Conservation (phyloP, 495 filamentous ascomycete genomes). For the Neurospora intermedia region DNA sequence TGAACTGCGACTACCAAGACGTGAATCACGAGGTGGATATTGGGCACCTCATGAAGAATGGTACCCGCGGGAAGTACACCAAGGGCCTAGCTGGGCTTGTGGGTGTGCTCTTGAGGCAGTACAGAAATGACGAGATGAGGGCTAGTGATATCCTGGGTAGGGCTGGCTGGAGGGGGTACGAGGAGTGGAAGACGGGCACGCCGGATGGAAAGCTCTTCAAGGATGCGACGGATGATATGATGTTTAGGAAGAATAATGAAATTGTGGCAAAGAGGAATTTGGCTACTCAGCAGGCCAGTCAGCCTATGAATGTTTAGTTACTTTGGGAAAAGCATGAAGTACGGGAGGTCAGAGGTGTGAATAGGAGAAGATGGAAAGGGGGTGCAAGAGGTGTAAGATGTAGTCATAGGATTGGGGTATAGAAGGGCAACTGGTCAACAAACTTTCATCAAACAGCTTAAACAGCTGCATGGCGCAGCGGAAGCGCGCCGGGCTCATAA, state of each 20-base stretch:
- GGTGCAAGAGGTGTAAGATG: background rate
- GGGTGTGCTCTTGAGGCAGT: constrained; percentile 10
- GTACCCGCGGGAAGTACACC: constrained; percentile 9
- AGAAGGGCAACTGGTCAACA: background rate
- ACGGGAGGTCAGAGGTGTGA: background rate
- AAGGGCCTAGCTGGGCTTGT: constrained; percentile 14
- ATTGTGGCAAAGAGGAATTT: background rate
- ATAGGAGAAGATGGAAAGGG: background rate
- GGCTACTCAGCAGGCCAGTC: background rate
- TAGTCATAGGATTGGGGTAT: background rate
- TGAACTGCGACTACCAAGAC: constrained; percentile 7
- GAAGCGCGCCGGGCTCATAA: constrained; percentile 9
- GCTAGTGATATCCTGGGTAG: constrained; percentile 12
- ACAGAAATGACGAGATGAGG: constrained; percentile 7
- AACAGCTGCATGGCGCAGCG: constrained; percentile 7
- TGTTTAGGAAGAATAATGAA: constrained; percentile 11
- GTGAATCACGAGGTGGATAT: constrained; percentile 15
- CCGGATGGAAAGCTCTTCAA: constrained; percentile 15
- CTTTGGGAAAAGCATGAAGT: background rate
- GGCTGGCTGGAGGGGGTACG: constrained; percentile 13
- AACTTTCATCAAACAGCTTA: background rate
- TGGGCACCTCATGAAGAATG: background rate
- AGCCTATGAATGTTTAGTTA: background rate
- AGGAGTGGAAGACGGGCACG: constrained; percentile 16
- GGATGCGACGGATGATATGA: constrained; percentile 22